Evolutionary conservation across 2,329 filamentous ascomycete species (phyloP).

Genomic region (Capronia epimyces): DNA sequence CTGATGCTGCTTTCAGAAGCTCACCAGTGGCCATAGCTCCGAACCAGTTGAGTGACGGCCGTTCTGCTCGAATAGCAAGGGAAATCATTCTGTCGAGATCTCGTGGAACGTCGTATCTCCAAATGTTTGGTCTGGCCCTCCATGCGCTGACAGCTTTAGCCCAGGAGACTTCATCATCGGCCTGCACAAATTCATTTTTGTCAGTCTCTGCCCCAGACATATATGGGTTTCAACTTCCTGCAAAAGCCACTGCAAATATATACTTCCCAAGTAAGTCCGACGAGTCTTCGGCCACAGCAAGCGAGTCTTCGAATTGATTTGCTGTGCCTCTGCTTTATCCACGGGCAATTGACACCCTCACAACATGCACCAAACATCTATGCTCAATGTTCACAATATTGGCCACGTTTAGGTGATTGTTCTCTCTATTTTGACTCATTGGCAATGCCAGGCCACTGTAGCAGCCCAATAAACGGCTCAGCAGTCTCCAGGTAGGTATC

Average conservation of each 20-base stretch:
- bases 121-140: background rate
- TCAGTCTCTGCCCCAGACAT: constrained; percentile 14
- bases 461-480: constrained; percentile 7
- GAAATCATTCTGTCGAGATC: too few relatives aligned
- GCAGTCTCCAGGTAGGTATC: constrained; percentile 21
- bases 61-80: too few relatives aligned
- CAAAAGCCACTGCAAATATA: background rate
- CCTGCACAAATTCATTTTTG: constrained; percentile 19
- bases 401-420: constrained; percentile 14
- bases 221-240: constrained; percentile 13
- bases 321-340: too few relatives aligned
- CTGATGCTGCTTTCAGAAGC: too few relatives aligned
- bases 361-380: constrained; percentile 14
- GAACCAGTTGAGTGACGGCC: too few relatives aligned
- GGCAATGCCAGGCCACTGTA: constrained; percentile 11
- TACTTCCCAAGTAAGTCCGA: background rate
- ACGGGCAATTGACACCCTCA: background rate
- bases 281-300: background rate
- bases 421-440: constrained; percentile 17
- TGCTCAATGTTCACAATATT: constrained; percentile 22
- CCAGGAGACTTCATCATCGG: constrained; percentile 17
- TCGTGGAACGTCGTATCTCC: too few relatives aligned
- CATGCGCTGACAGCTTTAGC: constrained; percentile 13
- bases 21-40: too few relatives aligned
- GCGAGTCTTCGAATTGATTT: too few relatives aligned